Evolutionary conservation across 345 rosid genomes (phyloP).

Genomic region (Lepidium sativum): DNA sequence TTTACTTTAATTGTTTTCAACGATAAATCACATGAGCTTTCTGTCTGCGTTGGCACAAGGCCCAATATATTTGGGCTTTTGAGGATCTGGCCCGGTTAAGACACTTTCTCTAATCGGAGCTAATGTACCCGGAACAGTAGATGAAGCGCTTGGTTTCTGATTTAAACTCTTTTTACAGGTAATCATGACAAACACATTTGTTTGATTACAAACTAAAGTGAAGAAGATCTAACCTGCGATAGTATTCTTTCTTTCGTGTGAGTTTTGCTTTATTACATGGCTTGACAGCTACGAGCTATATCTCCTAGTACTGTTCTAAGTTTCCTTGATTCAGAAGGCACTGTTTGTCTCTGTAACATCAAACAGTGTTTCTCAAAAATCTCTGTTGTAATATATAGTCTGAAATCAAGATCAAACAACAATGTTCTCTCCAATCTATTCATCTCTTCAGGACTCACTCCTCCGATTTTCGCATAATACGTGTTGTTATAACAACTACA

Average conservation of each 20-base stretch:
- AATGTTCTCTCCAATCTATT: constrained; percentile 33
- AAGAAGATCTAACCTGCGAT: not conserved
- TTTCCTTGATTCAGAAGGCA: constrained; percentile 12
- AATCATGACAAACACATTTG: too few species aligned
- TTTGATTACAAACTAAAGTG: not conserved
- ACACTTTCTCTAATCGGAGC: too few species aligned
- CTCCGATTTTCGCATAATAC: constrained; percentile 40
- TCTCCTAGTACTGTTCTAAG: constrained; percentile 17
- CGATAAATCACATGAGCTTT: too few species aligned
- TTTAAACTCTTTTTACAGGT: too few species aligned
- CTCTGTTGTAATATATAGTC: constrained; percentile 29
- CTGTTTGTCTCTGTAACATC: constrained; percentile 22
- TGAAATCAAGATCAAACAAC: constrained; percentile 34
- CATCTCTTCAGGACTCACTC: constrained; percentile 38
- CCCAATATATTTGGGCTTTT: not conserved
- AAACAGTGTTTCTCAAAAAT: constrained; percentile 29
- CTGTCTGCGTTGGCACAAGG: too few species aligned
- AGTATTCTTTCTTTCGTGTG: not conserved
- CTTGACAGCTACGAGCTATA: constrained; percentile 15
- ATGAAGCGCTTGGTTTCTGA: too few species aligned
- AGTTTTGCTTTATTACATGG: not conserved
- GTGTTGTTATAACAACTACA: constrained; percentile 32
- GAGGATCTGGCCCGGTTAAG: not conserved
- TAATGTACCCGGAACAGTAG: too few species aligned
- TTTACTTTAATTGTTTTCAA: too few species aligned